phyloP scores from a whole-genome alignment of 306 rosid species.

The Betula pendula region DNA sequence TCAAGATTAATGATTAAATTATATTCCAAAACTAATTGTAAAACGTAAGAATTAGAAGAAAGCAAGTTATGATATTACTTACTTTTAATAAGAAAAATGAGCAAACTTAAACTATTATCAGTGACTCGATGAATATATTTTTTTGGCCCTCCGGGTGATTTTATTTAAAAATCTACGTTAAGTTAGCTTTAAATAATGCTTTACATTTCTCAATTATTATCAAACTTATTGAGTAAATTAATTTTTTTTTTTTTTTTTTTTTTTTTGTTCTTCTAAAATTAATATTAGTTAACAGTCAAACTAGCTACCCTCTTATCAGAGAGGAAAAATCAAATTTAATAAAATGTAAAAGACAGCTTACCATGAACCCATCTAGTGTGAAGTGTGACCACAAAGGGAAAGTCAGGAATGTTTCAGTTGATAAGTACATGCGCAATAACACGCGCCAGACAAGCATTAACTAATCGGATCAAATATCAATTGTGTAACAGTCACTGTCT shows the following conservation, averaged over 20 bases:
- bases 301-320: background rate
- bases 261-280: too few species aligned
- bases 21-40: too few species aligned
- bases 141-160: background rate
- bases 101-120: too few species aligned
- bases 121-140: background rate
- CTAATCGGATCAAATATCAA: constrained; percentile 7
- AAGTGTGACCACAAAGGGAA: background rate
- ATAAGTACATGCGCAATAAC: constrained; percentile 31
- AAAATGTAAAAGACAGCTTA: background rate
- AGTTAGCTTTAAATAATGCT: background rate
- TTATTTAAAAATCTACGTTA: background rate
- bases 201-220: background rate
- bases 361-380: constrained; percentile 1
- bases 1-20: too few species aligned
- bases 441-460: constrained; percentile 25
- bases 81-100: too few species aligned
- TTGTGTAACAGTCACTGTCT: constrained; percentile 25
- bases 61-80: too few species aligned
- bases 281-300: background rate
- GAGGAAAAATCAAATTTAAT: background rate
- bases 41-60: too few species aligned
- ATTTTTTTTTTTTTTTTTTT: too few species aligned
- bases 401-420: constrained; percentile 4
- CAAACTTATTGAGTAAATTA: background rate